Percentiles rank a stretch among this genome's conserved stretches.
Conservation (phyloP, 768 basidiomycete genomes). For the Grammothele lineata region DNA sequence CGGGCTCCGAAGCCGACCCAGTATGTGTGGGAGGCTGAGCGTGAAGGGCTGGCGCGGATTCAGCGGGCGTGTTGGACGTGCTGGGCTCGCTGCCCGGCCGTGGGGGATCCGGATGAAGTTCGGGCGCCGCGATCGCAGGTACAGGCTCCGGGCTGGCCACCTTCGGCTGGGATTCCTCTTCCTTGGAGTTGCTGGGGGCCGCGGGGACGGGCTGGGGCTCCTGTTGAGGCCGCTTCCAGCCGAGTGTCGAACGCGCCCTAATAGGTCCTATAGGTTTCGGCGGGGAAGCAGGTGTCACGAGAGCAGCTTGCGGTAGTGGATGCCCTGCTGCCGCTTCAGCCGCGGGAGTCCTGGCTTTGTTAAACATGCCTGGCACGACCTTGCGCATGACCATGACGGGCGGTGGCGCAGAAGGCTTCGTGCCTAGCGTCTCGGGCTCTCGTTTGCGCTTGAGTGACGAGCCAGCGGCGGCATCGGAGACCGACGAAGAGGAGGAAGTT, state of each 20-base stretch:
- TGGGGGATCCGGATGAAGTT: too few relatives aligned
- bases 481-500: too few relatives aligned
- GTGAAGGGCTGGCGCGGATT: too few relatives aligned
- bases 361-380: constrained; percentile 32
- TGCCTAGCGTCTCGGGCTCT: constrained; percentile 22
- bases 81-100: too few relatives aligned
- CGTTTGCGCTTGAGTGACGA: constrained; percentile 24
- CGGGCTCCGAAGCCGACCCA: too few relatives aligned
- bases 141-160: background rate
- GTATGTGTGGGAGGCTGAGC: too few relatives aligned
- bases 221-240: constrained; percentile 26
- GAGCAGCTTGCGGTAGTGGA: constrained; percentile 1
- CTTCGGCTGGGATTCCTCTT: background rate
- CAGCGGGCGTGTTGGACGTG: too few relatives aligned
- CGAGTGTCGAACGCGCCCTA: constrained; percentile 37
- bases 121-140: background rate
- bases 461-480: too few relatives aligned
- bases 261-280: constrained; percentile 24
- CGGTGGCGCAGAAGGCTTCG: constrained; percentile 18
- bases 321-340: background rate
- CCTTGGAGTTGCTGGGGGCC: background rate
- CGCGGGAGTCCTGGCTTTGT: constrained; percentile 12
- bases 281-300: background rate
- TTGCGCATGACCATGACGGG: constrained; percentile 31
- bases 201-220: constrained; percentile 1